Base-by-base conservation (phyloP, 345 rosid genomes). In the Gossypium bickii region DNA sequence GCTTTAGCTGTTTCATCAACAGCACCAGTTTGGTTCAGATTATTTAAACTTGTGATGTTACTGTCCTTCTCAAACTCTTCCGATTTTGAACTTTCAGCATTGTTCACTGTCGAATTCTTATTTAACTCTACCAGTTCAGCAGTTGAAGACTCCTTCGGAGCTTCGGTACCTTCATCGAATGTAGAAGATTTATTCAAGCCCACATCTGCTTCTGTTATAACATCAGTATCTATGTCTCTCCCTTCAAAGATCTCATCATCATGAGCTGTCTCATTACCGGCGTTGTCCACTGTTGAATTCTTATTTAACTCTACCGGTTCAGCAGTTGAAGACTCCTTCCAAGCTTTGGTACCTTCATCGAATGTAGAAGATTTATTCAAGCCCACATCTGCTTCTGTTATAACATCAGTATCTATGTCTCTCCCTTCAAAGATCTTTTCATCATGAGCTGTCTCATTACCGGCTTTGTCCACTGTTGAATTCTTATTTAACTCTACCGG, bases 1-100 rank as follows among this genome's bases (percentile, higher is more conserved):
- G 17, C 75, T 27, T 69, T 24, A 75, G 27, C 77, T 27, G 67
- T 75, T 79, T 78, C 87, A 66, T 74, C 49, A 65, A n/a, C 20
- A n/a, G 73, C 34, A 78, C 47, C 68, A 70, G 73, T 75, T 45
- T 87, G 78, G 72, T 70, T 85, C 57, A 73, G 12, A 73, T 74
- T 76, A 79, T 58, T 70, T 24, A 63, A 29, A 68, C 55, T 67
- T 59, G 79, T 78, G 18, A 16, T 25, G 65, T 78, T 76, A 53
- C 62, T 67, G 48, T 71, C 24, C n/a, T 58, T 53, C 73, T 62
- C 84, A 43, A 77, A 63, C 20, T 47, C 77, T 5, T 80, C 77
- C n/a, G 80, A 62, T 63, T 41, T 78, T 15, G 64, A 75, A 74
- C n/a, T 62, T 34, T 64, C 73, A 76, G 71, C 56, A 22, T 13